Evolutionary conservation across 2,329 filamentous ascomycete genomes (phyloP).

Genomic region (Xylaria sp.): DNA sequence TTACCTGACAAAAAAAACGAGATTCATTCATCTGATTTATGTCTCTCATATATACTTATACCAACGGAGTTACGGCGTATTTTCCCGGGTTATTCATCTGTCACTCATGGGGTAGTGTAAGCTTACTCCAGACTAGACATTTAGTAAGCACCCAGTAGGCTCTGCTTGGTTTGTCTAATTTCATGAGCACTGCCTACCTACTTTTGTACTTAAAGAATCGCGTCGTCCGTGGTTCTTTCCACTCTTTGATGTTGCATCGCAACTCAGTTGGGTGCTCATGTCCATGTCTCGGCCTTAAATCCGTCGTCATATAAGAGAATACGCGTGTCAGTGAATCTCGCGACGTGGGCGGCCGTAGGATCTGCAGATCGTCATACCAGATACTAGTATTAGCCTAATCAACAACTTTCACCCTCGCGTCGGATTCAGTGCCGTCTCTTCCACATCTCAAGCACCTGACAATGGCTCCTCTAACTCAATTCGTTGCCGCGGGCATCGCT

Average conservation of each 20-base stretch:
- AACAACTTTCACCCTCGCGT: neutral
- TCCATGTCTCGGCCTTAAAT: neutral
- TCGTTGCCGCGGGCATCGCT: slow-evolving; percentile 20
- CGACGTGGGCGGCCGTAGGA: neutral
- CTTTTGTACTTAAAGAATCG: neutral
- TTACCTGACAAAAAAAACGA: neutral
- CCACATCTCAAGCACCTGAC: neutral
- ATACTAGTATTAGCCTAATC: neutral
- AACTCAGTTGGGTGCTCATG: neutral
- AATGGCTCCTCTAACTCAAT: slow-evolving; percentile 26
- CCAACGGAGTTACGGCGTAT: neutral
- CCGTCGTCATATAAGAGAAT: neutral
- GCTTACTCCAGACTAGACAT: neutral
- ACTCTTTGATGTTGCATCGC: neutral
- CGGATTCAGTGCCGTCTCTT: neutral
- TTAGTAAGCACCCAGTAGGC: neutral
- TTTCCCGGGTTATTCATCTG: neutral
- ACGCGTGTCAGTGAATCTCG: neutral
- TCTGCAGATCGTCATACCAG: slow-evolving; percentile 12
- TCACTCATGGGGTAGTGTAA: neutral
- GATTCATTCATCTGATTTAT: neutral
- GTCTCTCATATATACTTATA: neutral
- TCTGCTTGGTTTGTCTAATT: neutral
- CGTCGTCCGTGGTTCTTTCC: neutral
- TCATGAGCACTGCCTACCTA: neutral